These are phyloP conservation scores for Suillus subalutaceus DNA, from an alignment of 768 basidiomycete genomes.

Conservation along the genomic window DNA sequence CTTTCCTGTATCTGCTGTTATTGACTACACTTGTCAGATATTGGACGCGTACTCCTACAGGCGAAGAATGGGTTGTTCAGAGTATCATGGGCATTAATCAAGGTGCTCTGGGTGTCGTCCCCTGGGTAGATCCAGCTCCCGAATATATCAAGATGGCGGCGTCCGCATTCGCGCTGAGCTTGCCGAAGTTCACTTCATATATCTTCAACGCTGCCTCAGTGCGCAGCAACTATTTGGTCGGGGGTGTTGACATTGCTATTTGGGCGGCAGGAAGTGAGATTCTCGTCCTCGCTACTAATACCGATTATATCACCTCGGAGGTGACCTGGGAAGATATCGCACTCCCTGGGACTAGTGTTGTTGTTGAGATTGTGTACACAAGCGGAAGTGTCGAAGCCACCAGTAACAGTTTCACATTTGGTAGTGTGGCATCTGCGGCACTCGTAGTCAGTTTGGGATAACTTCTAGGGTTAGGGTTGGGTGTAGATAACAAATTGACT, in stretches of 20 bases:
- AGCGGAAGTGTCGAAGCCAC: slow-evolving; percentile 20
- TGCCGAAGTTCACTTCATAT: slow-evolving; percentile 49
- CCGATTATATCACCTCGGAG: slow-evolving; percentile 41
- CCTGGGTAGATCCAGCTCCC: slow-evolving; percentile 56
- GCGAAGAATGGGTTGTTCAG: slow-evolving; percentile 69
- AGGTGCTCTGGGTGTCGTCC: slow-evolving; percentile 57
- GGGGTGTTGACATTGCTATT: slow-evolving; percentile 51
- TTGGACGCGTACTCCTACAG: slow-evolving; percentile 68
- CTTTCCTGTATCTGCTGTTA: background rate
- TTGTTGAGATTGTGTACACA: slow-evolving; percentile 12
- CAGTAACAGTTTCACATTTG: slow-evolving; percentile 20
- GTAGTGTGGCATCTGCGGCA: slow-evolving; percentile 27
- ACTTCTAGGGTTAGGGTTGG: background rate
- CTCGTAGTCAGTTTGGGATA: slow-evolving; percentile 16
- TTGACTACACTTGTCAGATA: slow-evolving; percentile 44
- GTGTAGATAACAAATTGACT: background rate
- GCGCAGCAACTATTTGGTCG: slow-evolving; percentile 42
- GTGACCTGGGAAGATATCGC: slow-evolving; percentile 37
- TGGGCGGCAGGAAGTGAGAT: slow-evolving; percentile 48
- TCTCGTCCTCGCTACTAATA: slow-evolving; percentile 55
- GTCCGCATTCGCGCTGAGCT: slow-evolving; percentile 48
- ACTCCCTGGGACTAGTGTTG: slow-evolving; percentile 13
- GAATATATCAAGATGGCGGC: slow-evolving; percentile 55
- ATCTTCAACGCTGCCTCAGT: slow-evolving; percentile 45
- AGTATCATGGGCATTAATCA: slow-evolving; percentile 71